Base-by-base conservation (phyloP, 306 rosid species). In the Malus asiatica region DNA sequence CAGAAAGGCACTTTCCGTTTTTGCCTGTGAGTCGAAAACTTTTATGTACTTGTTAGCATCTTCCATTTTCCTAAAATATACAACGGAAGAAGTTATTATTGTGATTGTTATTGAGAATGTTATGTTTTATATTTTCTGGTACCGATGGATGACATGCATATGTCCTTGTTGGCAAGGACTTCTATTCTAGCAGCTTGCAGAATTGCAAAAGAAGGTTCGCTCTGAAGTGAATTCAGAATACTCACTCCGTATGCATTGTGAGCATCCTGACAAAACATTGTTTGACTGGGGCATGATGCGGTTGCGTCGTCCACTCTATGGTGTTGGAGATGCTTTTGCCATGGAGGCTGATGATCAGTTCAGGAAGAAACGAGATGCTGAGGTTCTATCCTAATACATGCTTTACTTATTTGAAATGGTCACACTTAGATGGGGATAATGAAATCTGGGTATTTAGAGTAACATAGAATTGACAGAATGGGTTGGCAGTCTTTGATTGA, bases 221-320 rank as follows among this genome's bases (percentile, higher is more conserved):
- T 83, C 91, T 77, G 89, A 87, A 57, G 92, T 93, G 87, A 93
- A 89, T 88, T 86, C 97, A 82, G 99, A 96, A 87, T 86, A 89
- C 87, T 90, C 87, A 91, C 94, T 96, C 76, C 93, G 82, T 55
- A 70, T 81, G 73, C 83, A 79, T 76, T 96, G 99, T 80, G 88
- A 89, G 48, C 81, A 87, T 83, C 99, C 99, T 23, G 99, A 93
- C 84, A 88, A 84, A 83, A 89, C 86, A 62, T 84, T 96, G 86
- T 96, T 89, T 85, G 99, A 96, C 74, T 96, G 98, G 98, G 94
- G 99, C 68, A 88, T 85, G 93, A 96, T 91, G 97, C 86, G 99
- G 66, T 75, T 93, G 88, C 93, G 69, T 11, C 97, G 88, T 78
- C 98, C 93, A 22, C 82, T 86, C 10, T 96, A 93, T 85, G 98